Conservation (phyloP, 2,329 filamentous ascomycete species). For the Monilinia aucupariae region DNA sequence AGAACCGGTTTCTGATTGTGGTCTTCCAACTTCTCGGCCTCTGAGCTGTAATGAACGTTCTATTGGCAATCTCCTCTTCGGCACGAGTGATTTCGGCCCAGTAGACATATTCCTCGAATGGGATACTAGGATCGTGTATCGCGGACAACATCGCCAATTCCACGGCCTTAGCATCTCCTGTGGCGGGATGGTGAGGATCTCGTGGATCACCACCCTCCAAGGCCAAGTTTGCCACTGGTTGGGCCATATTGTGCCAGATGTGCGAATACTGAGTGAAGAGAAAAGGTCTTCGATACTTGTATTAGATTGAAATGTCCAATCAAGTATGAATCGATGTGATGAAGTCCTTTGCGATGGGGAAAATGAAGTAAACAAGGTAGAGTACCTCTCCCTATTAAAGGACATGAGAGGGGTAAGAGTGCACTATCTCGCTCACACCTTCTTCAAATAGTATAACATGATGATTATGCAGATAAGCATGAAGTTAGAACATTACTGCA, state of each 20-base stretch:
- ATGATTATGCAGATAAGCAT: slow-evolving; percentile 5
- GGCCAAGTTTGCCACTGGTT: slow-evolving; percentile 23
- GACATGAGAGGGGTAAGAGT: neutral
- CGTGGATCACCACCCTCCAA: slow-evolving; percentile 29
- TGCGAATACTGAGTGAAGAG: neutral
- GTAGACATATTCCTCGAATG: slow-evolving; percentile 37
- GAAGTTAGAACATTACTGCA: neutral
- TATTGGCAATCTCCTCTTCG: slow-evolving; percentile 28
- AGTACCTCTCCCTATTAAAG: neutral
- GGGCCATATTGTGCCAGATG: slow-evolving; percentile 20
- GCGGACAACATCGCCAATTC: slow-evolving; percentile 16
- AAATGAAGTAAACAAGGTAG: neutral
- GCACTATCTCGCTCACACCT: neutral
- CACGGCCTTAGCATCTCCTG: slow-evolving; percentile 16
- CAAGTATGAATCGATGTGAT: neutral
- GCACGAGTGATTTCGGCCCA: slow-evolving; percentile 34
- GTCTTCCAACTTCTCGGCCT: slow-evolving; percentile 8
- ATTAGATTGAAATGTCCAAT: neutral
- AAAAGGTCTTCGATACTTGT: neutral
- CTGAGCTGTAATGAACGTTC: slow-evolving; percentile 14
- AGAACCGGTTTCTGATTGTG: slow-evolving; percentile 4
- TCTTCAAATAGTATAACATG: slow-evolving; percentile 5
- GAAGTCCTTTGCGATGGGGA: neutral
- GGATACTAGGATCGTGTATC: slow-evolving; percentile 32
- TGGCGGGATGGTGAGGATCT: slow-evolving; percentile 20